Evolutionary conservation across 768 basidiomycete species (phyloP).

Genomic region (Psilocybe cyanescens): DNA sequence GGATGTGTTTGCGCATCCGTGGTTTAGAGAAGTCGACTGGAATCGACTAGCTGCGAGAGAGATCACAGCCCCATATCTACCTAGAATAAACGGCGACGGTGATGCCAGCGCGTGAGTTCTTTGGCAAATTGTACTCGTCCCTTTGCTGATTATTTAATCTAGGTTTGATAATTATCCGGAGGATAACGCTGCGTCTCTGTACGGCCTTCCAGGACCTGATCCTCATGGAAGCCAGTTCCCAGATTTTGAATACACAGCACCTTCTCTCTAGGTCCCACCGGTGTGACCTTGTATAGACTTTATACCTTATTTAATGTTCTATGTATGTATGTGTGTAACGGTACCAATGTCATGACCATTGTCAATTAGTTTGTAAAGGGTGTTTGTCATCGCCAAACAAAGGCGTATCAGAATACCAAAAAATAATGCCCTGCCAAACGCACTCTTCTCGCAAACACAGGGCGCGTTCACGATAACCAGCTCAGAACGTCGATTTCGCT

Average conservation of each 20-base stretch:
- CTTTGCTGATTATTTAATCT: constrained; percentile 16
- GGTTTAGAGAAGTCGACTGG: constrained; percentile 97
- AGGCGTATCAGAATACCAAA: constrained; percentile 44
- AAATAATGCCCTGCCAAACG: constrained; percentile 46
- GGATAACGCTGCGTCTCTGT: constrained; percentile 62
- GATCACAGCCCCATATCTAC: constrained; percentile 94
- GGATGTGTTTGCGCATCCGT: constrained; percentile 91
- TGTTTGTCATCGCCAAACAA: constrained; percentile 43
- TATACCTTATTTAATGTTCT: neutral
- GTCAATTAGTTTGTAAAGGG: constrained; percentile 1
- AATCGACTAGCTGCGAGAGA: constrained; percentile 76
- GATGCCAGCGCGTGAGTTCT: constrained; percentile 88
- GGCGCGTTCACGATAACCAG: constrained; percentile 25
- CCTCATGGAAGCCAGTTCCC: constrained; percentile 73
- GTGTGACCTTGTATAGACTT: neutral
- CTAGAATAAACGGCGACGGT: constrained; percentile 89
- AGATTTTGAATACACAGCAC: constrained; percentile 73
- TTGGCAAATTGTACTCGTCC: neutral
- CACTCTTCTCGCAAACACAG: constrained; percentile 36
- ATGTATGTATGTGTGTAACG: constrained; percentile 12
- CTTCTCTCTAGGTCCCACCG: neutral
- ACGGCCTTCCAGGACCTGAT: constrained; percentile 63
- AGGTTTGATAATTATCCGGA: constrained; percentile 85
- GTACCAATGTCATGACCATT: neutral
- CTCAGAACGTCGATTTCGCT: constrained; percentile 17